These are phyloP conservation scores for Fonsecaea pedrosoi DNA, from an alignment of 2,329 filamentous ascomycete species.

Conservation along the genomic window DNA sequence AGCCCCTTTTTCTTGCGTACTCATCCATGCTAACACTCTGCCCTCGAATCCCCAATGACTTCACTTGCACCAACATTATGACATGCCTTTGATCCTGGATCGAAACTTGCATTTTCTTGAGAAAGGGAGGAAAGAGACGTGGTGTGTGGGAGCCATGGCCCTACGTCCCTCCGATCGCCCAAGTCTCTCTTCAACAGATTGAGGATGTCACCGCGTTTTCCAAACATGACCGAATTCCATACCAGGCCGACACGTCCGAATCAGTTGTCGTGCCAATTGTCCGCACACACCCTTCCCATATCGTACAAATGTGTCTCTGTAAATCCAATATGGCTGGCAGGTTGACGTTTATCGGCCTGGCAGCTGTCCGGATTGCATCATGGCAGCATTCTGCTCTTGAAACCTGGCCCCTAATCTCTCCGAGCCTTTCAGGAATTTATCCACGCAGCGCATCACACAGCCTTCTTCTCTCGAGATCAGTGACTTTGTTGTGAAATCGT, in stretches of 20 bases:
- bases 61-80: background rate
- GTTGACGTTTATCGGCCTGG: conserved; percentile 50
- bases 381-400: conserved; percentile 73
- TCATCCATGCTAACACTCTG: background rate
- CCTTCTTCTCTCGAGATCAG: conserved; percentile 85
- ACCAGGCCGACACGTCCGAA: background rate
- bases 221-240: background rate
- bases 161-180: background rate
- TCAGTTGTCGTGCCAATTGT: background rate
- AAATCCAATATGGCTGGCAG: background rate
- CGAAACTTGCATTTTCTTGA: background rate
- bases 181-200: background rate
- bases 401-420: conserved; percentile 92
- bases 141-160: background rate
- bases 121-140: background rate
- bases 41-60: background rate
- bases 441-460: conserved; percentile 92
- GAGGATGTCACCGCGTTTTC: background rate
- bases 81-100: background rate
- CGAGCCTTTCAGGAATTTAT: conserved; percentile 92
- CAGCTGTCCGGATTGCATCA: conserved; percentile 66
- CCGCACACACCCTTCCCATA: conserved; percentile 5
- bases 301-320: conserved; percentile 13
- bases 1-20: background rate
- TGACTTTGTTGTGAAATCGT: conserved; percentile 98